Evolutionary conservation across 176 grass and related monocot species (phyloP), one percentile per base, ranked within the genome.

Genomic region (Ensete ventricosum): DNA sequence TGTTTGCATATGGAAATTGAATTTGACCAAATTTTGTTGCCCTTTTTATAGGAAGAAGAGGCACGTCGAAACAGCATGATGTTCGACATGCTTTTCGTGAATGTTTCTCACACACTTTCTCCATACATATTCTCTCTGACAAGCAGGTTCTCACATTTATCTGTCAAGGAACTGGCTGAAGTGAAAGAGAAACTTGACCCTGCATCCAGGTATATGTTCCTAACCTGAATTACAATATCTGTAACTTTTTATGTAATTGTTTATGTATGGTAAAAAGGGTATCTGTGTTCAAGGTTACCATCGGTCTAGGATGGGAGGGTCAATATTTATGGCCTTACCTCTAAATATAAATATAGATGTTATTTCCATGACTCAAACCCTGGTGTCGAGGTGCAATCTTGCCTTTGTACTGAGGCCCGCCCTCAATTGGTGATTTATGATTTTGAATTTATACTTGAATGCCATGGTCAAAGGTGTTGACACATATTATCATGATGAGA

Each of bases 51-150:
- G 95, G 88, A 82, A 70, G 95, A 99, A 74, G 95, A 99, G 94
- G 88, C 76, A 80, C 92, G 88, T 65, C 86, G 95, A 81, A 99
- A 99, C 71, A 99, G 91, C 75, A 50, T 87, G 53, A 87, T 94
- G 86, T 88, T 73, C 23, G 89, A 99, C 72, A 99, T 94, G 90
- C 95, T 99, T 87, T 99, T 99, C 24, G 83, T 99, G 79, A 91
- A 94, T 84, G 91, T 83, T 11, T 91, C 90, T 26, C 95, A 99
- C 73, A 81, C 95, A 13, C 83, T 99, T 65, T 94, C 91, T 1
- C 95, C 95, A 77, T 91, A 89, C 84, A 94, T 99, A 60, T 99
- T 89, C 64, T 99, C 95, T 55, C 85, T 99, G 67, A 87, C 64
- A 71, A 94, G 84, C 86, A 94, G 81, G 80, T 91, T 84, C 81